Conservation (phyloP, 2,329 filamentous ascomycete genomes). For the Podosphaera aphanis region DNA sequence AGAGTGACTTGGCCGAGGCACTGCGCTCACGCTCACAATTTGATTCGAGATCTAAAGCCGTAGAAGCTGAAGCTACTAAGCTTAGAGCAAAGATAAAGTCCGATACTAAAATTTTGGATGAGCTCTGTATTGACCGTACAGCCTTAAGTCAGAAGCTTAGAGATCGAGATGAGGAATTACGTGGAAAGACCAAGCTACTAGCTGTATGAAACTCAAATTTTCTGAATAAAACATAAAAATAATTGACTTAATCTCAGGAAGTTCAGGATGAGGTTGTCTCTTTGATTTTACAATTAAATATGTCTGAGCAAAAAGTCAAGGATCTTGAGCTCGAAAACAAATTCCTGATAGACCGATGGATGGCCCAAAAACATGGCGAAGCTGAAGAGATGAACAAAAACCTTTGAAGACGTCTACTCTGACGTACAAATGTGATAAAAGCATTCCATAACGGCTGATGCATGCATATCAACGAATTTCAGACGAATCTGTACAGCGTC, state of each 20-base stretch:
- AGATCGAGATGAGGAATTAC: constrained; percentile 68
- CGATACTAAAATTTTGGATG: constrained; percentile 36
- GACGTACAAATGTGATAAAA: no score
- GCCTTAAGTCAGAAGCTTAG: constrained; percentile 41
- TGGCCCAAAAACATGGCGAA: constrained; percentile 67
- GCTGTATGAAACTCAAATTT: constrained; percentile 25
- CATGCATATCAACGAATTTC: no score
- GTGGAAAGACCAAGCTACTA: constrained; percentile 58
- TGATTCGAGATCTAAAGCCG: constrained; percentile 35
- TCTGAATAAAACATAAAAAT: not conserved
- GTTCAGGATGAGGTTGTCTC: constrained; percentile 86
- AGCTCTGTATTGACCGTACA: constrained; percentile 38
- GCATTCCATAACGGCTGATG: no score
- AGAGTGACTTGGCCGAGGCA: constrained; percentile 51
- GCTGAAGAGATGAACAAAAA: constrained; percentile 62
- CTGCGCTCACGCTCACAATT: constrained; percentile 49
- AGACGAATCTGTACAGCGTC: no score
- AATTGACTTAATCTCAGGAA: constrained; percentile 26
- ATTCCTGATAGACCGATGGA: constrained; percentile 75
- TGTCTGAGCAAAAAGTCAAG: constrained; percentile 54
- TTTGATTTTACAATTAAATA: constrained; percentile 65
- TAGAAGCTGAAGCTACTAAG: constrained; percentile 38
- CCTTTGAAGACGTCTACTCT: no score
- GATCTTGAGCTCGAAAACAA: constrained; percentile 63
- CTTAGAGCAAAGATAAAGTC: constrained; percentile 34